Conservation (phyloP, 202 grass and related monocot genomes). For the Zizania palustris region DNA sequence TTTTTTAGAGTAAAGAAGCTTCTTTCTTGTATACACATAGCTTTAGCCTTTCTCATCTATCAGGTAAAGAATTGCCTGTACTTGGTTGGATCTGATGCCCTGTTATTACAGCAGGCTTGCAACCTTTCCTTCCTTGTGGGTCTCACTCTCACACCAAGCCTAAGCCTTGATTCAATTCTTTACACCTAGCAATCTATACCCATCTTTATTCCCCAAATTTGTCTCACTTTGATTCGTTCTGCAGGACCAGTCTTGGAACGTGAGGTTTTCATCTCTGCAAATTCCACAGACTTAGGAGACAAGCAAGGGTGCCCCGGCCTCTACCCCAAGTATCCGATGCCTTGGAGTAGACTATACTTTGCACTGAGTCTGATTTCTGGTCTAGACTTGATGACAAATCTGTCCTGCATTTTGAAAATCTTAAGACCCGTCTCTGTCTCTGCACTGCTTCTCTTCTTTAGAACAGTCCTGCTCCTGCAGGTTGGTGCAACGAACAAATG, state of each 20-base stretch:
- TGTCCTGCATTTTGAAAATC: not conserved
- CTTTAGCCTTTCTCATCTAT: not conserved
- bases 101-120: not conserved
- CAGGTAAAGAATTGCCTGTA: conserved; percentile 1
- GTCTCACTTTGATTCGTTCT: conserved; percentile 4
- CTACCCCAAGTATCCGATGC: conserved; percentile 45
- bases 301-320: conserved; percentile 47
- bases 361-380: not conserved
- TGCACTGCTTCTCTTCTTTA: conserved; percentile 18
- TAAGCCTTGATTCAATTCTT: conserved; percentile 17
- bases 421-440: not conserved
- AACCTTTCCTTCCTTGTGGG: conserved; percentile 23
- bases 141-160: conserved; percentile 34
- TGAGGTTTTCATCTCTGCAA: conserved; percentile 32
- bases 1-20: not conserved
- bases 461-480: not conserved
- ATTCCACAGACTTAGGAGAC: conserved; percentile 35
- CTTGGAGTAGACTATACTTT: conserved; percentile 41
- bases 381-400: not conserved
- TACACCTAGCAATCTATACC: not conserved
- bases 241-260: conserved; percentile 25
- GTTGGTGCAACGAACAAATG: conserved; percentile 40
- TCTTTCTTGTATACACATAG: not conserved
- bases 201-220: conserved; percentile 33
- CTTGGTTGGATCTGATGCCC: conserved; percentile 22